A percentile compares a stretch with the other conserved stretches of the same genome.
These are phyloP conservation scores for Penicillium sp. DNA, from an alignment of 2,329 filamentous ascomycete genomes.

Conservation along the genomic window DNA sequence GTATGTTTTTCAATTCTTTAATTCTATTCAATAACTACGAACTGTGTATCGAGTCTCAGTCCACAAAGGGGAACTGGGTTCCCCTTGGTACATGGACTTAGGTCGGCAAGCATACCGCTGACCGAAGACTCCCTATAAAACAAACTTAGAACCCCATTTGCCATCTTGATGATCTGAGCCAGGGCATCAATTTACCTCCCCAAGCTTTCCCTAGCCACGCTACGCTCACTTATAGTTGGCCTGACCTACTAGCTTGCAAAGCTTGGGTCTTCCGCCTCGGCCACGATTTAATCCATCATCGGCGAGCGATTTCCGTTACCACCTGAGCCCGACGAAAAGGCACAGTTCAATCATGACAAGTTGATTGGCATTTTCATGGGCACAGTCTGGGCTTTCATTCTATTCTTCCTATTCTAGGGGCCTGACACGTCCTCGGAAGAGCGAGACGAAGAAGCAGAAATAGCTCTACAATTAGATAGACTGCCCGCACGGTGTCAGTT, in stretches of 20 bases:
- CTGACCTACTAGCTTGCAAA: constrained; percentile 44
- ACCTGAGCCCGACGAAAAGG: constrained; percentile 27
- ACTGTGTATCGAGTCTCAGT: no score
- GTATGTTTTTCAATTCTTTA: no score
- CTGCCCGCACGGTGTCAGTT: constrained; percentile 10
- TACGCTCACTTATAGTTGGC: constrained; percentile 39
- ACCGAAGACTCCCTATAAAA: no score
- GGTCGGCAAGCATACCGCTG: no score
- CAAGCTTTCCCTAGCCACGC: constrained; percentile 36
- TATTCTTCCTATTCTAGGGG: constrained; percentile 36
- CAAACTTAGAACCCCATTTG: no score
- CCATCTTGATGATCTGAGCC: constrained; percentile 38
- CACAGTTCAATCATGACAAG: constrained; percentile 44
- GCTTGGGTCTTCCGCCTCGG: constrained; percentile 42
- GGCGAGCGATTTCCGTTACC: constrained; percentile 44
- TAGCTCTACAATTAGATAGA: constrained; percentile 20
- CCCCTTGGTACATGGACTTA: no score
- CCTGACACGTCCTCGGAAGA: constrained; percentile 22
- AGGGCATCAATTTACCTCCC: constrained; percentile 39
- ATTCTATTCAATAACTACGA: no score
- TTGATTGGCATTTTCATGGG: constrained; percentile 40
- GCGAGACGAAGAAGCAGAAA: constrained; percentile 20
- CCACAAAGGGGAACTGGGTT: no score
- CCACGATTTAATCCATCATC: constrained; percentile 46
- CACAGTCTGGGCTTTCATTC: constrained; percentile 30